Evolutionary conservation across 2,329 filamentous ascomycete genomes (phyloP), one percentile per base, ranked within the genome.

Genomic region (Colletotrichum godetiae): DNA sequence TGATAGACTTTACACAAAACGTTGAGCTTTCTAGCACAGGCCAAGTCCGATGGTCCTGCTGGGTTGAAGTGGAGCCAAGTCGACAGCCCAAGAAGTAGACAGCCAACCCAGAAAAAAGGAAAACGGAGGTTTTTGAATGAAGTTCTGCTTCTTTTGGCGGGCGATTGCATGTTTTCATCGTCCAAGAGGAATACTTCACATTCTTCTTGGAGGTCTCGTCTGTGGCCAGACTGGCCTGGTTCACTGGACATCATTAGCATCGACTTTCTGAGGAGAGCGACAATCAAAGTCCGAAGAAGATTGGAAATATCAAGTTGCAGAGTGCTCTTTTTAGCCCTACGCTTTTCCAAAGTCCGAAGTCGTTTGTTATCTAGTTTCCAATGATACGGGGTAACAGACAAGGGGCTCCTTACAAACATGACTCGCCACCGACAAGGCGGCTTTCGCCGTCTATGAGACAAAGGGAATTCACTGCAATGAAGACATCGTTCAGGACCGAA

Each of bases 1-100:
- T 11, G 29, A 13, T 31, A 11, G 15, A 65, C 60, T 11, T 53
- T 53, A 65, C 60, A 69, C 52, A 22, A 52, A 27, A 24, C 53
- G 31, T 59, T 59, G 10, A 69, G 60, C 22, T 59, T 63, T 15
- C 22, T 58, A 1, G 42, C 67, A 22, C 60, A 69, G 29, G 65
- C 52, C 27, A 49, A 61, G 29, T 69, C 67, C 4, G 67, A 64
- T 19, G 60, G 53, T 7, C n/a, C n/a, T 49, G 29, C 22, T 35
- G 60, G 67, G 24, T 65, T 61, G 4, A 49, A 11, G 2, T 69
- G 53, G 49, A 69, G 6, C 67, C 60, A 69, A 12, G 22, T 10
- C 2, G 67, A 52, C 10, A 65, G 35, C 10, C 67, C 37, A 15
- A 69, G 57, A 12, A 69, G 6, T 19, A 35, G 2, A 13, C 60